Evolutionary conservation across 345 rosid species (phyloP), one percentile per base, ranked within the genome.

Genomic region (Camelina hispida): DNA sequence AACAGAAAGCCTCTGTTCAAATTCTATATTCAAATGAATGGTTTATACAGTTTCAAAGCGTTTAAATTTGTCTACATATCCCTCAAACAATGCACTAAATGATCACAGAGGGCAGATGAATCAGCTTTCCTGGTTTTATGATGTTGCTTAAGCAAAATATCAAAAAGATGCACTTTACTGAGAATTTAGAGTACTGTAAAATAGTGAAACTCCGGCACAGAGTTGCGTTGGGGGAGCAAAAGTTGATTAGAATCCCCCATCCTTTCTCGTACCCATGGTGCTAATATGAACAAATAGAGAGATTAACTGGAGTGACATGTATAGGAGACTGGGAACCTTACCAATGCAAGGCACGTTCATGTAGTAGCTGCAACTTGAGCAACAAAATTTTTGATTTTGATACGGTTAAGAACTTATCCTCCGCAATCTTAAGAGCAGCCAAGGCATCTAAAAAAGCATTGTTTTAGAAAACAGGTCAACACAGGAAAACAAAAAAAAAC

Each of bases 291-390:
- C 47, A n/a, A 54, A 37, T 62, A 66, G 20, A 47, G 37, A 30
- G 34, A 63, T 37, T 58, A 57, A 56, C 28, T 35, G 69, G 46
- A 79, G 17, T 60, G 13, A 43, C 68, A 82, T 51, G 65, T 18
- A 47, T 67, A 30, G 52, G 70, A 42, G 66, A 59, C 59, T 14
- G 17, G 72, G 44, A 77, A 73, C 72, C 71, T 80, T 72, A 92
- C 99, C 88, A 81, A 80, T 95, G 98, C 80, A 95, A 88, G 78
- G 99, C 89, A 72, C 68, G 82, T 76, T 92, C 97, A 72, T 92
- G 99, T 67, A 92, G 88, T 82, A 95, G 81, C 84, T 90, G 99
- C 86, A 95, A 74, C 84, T 95, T 92, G 80, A 95, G 73, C 69
- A 89, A 60, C 83, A 87, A 82, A 66, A 92, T 81, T 78, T 83